Evolutionary conservation across 768 basidiomycete genomes (phyloP), one percentile per base, ranked within the genome.

Genomic region (Lactarius hengduanensis): DNA sequence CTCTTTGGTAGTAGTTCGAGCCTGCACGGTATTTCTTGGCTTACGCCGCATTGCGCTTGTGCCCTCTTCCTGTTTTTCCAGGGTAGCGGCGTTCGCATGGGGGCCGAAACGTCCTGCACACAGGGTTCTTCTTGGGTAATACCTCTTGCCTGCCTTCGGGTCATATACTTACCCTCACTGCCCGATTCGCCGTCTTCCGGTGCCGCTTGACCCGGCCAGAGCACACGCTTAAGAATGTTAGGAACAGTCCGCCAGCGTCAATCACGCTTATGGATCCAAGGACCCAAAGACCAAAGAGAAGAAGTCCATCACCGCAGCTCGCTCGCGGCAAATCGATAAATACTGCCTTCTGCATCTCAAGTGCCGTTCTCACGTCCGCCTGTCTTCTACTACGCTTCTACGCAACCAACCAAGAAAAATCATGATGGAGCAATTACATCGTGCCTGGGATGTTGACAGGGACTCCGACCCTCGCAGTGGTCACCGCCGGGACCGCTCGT

Each of bases 21-120:
- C 50, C n/a, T 22, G 18, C 20, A 47, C 30, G 32, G 32, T 6
- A 4, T 41, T 59, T 43, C n/a, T 36, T 61, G 54, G 30, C 59
- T 60, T 65, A 65, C 11, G n/a, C 40, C 50, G 18, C 34, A 26
- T 0, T 7, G 28, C 8, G 8, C 54, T 30, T 20, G 45, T 41
- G 16, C 64, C 53, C 47, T 10, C 41, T 32, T 50, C 61, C 62
- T 54, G 47, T 22, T 32, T 63, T 67, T 55, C 66, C 66, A 63
- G 66, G 66, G 55, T 55, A 20, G 38, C 66, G 66, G 66, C 62
- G 32, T 67, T 60, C 62, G 53, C 62, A 50, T 63, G 62, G 41
- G 54, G 53, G 41, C 62, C 66, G 57, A 53, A 59, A 16, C 34
- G 26, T 36, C 40, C 57, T 32, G 50, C 15, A 18, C 22, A 36